A percentile compares a stretch with the other conserved stretches of the same genome.
phyloP scores from a whole-genome alignment of 495 filamentous ascomycete genomes.

The Penicillium macrosclerotiorum region DNA sequence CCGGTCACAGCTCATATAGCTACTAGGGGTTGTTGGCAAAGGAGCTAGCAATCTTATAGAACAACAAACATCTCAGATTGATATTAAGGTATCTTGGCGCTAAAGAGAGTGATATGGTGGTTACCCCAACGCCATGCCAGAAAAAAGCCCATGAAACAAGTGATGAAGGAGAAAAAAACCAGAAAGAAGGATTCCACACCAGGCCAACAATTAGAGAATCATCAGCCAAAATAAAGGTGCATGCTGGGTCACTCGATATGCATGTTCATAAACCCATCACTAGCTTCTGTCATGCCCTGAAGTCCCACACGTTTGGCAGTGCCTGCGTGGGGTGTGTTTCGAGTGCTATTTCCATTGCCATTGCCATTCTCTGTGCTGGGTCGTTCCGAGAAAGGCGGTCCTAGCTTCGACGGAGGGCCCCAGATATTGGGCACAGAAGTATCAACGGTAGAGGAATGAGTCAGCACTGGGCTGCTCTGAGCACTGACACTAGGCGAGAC shows the following conservation, averaged over 20 bases:
- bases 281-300: slow-evolving; percentile 94
- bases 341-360: slow-evolving; percentile 12
- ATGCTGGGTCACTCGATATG: slow-evolving; percentile 65
- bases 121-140: slow-evolving; percentile 14
- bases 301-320: slow-evolving; percentile 73
- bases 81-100: slow-evolving; percentile 13
- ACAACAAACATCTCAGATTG: neutral
- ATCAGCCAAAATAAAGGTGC: neutral
- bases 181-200: slow-evolving; percentile 4
- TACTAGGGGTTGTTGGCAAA: neutral
- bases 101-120: slow-evolving; percentile 5
- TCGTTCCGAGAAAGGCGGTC: slow-evolving; percentile 49
- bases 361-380: slow-evolving; percentile 41
- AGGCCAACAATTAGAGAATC: slow-evolving; percentile 4
- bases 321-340: slow-evolving; percentile 36
- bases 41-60: neutral
- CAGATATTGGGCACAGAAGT: slow-evolving; percentile 62
- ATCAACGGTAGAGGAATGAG: slow-evolving; percentile 70
- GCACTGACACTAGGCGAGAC: slow-evolving; percentile 91
- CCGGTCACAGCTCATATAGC: no score
- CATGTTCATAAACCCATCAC: slow-evolving; percentile 96
- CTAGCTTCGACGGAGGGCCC: slow-evolving; percentile 65
- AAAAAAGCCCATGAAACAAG: neutral
- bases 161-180: neutral
- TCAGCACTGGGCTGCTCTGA: slow-evolving; percentile 82